These are phyloP conservation scores for Oemleria cerasiformis DNA, from an alignment of 306 rosid species.

Conservation along the genomic window DNA sequence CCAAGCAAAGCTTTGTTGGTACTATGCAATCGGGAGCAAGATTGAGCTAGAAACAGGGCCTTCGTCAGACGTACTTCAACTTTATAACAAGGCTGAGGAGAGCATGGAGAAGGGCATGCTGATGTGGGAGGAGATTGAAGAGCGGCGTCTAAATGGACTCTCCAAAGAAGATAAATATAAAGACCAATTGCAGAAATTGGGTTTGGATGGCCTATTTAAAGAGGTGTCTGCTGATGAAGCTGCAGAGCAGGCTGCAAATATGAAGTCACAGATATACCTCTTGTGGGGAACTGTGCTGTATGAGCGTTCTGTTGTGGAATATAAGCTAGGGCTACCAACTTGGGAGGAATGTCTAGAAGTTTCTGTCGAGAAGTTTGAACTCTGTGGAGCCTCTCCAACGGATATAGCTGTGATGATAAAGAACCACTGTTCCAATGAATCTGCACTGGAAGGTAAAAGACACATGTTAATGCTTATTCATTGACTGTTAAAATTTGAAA, in stretches of 20 bases:
- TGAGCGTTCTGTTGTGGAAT: slow-evolving; percentile 87
- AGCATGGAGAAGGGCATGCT: slow-evolving; percentile 83
- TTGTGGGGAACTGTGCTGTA: slow-evolving; percentile 89
- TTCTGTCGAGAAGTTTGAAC: slow-evolving; percentile 87
- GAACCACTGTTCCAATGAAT: slow-evolving; percentile 90
- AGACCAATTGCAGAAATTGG: slow-evolving; percentile 59
- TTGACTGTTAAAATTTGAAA: slow-evolving; percentile 14
- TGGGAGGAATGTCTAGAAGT: slow-evolving; percentile 98
- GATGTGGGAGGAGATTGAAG: slow-evolving; percentile 89
- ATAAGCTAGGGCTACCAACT: slow-evolving; percentile 68
- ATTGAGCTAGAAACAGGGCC: slow-evolving; percentile 41
- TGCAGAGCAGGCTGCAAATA: slow-evolving; percentile 64
- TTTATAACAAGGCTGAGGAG: slow-evolving; percentile 88
- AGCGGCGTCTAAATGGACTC: slow-evolving; percentile 70
- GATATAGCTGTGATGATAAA: slow-evolving; percentile 93
- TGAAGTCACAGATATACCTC: slow-evolving; percentile 77
- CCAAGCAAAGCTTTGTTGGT: slow-evolving; percentile 87
- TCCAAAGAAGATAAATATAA: slow-evolving; percentile 64
- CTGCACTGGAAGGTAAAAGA: slow-evolving; percentile 75
- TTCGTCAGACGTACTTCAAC: slow-evolving; percentile 63
- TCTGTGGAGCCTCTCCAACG: slow-evolving; percentile 84
- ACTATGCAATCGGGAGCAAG: slow-evolving; percentile 51
- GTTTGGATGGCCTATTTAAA: slow-evolving; percentile 51
- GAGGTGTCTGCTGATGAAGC: slow-evolving; percentile 72
- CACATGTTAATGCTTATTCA: background rate